These are phyloP conservation scores for Dioscorea dumetorum DNA, from an alignment of 106 monocot species.

Conservation along the genomic window DNA sequence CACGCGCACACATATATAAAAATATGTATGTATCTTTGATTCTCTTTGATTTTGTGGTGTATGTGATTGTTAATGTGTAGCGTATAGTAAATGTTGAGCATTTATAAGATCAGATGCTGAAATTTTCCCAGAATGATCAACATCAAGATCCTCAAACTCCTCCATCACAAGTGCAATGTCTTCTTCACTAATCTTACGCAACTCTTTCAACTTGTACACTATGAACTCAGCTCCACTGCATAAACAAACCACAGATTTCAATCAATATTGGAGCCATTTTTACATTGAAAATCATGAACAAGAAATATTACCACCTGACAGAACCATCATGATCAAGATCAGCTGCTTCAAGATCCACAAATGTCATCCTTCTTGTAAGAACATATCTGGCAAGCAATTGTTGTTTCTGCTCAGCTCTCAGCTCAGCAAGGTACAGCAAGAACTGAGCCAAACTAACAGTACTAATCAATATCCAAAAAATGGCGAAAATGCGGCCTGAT, in stretches of 20 bases:
- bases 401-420: conserved; percentile 48
- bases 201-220: conserved; percentile 92
- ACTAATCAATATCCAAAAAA: conserved; percentile 76
- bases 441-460: conserved; percentile 70
- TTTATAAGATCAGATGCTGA: conserved; percentile 41
- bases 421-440: conserved; percentile 82
- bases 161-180: conserved; percentile 71
- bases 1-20: too few species aligned
- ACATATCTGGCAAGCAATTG: conserved; percentile 75
- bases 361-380: conserved; percentile 74
- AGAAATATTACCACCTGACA: conserved; percentile 42
- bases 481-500: conserved; percentile 58
- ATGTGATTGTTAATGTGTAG: too few species aligned
- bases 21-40: too few species aligned
- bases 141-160: conserved; percentile 90
- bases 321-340: conserved; percentile 70
- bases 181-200: conserved; percentile 88
- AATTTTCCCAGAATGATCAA: conserved; percentile 66
- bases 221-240: conserved; percentile 83
- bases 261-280: too few species aligned
- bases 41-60: too few species aligned
- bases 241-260: too few species aligned
- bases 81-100: conserved; percentile 28
- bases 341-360: conserved; percentile 84
- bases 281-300: too few species aligned